Conservation (phyloP, 768 basidiomycete genomes). For the Hemileccinum rubropunctum region DNA sequence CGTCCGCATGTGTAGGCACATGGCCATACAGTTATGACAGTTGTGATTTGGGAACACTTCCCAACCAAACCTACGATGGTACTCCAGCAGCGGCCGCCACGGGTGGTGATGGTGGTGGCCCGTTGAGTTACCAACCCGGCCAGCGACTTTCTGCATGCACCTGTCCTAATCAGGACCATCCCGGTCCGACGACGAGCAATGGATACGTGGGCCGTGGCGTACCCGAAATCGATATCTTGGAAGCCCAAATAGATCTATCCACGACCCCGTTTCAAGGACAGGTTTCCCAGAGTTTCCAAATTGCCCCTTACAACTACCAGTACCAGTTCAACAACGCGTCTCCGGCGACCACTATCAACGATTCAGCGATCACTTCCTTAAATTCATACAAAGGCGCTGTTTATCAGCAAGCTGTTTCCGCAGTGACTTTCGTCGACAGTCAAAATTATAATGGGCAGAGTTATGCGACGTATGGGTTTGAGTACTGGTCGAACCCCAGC, state of each 20-base stretch:
- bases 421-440: constrained; percentile 53
- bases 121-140: constrained; percentile 78
- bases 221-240: constrained; percentile 92
- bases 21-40: constrained; percentile 84
- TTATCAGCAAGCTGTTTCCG: constrained; percentile 76
- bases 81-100: constrained; percentile 58
- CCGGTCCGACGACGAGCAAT: constrained; percentile 57
- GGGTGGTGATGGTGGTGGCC: constrained; percentile 45
- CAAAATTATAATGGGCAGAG: constrained; percentile 52
- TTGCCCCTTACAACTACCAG: constrained; percentile 72
- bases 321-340: constrained; percentile 59
- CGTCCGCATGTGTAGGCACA: constrained; percentile 31
- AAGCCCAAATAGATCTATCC: constrained; percentile 66
- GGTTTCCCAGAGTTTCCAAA: constrained; percentile 80
- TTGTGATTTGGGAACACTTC: constrained; percentile 86
- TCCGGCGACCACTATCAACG: constrained; percentile 52
- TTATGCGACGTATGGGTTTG: constrained; percentile 69
- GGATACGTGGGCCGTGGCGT: constrained; percentile 64
- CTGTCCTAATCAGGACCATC: constrained; percentile 82
- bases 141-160: constrained; percentile 88
- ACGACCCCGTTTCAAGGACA: constrained; percentile 50
- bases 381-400: constrained; percentile 71
- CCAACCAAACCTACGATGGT: constrained; percentile 71
- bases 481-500: constrained; percentile 77
- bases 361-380: constrained; percentile 47